These are phyloP conservation scores for Hygrophorus russula DNA, from an alignment of 768 basidiomycete genomes.

Conservation along the genomic window DNA sequence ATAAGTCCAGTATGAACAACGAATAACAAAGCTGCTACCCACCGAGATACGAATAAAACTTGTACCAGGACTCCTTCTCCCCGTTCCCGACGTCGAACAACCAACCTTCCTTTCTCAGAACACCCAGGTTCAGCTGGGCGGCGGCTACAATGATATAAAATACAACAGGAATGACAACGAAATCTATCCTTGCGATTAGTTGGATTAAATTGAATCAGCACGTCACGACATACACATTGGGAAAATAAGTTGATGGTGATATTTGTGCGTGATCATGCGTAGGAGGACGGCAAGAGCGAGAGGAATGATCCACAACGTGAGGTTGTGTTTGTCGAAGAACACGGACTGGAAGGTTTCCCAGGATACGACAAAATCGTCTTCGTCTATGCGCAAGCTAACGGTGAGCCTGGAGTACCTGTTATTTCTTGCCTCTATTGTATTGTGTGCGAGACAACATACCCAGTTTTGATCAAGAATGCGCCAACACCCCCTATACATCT, in stretches of 20 bases:
- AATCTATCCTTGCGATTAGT: constrained; percentile 35
- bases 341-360: constrained; percentile 57
- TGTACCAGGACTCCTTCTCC: constrained; percentile 56
- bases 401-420: constrained; percentile 42
- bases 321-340: constrained; percentile 49
- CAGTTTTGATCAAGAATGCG: constrained; percentile 82
- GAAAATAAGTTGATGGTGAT: constrained; percentile 84
- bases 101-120: constrained; percentile 65
- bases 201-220: background rate
- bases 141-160: constrained; percentile 77
- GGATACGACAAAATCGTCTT: constrained; percentile 63
- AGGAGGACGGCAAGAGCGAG: constrained; percentile 66
- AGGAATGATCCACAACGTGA: constrained; percentile 73
- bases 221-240: constrained; percentile 55
- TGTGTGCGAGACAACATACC: constrained; percentile 31
- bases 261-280: constrained; percentile 68
- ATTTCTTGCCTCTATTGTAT: background rate
- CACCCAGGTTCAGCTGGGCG: constrained; percentile 44
- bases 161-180: constrained; percentile 63
- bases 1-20: background rate
- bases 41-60: constrained; percentile 79
- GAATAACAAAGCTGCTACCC: constrained; percentile 11
- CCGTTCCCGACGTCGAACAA: constrained; percentile 59
- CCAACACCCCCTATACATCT: constrained; percentile 93
- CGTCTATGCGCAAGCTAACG: constrained; percentile 73